Base-by-base conservation (phyloP, 169 alveolate genomes). In the Cryptosporidium tyzzeri region DNA sequence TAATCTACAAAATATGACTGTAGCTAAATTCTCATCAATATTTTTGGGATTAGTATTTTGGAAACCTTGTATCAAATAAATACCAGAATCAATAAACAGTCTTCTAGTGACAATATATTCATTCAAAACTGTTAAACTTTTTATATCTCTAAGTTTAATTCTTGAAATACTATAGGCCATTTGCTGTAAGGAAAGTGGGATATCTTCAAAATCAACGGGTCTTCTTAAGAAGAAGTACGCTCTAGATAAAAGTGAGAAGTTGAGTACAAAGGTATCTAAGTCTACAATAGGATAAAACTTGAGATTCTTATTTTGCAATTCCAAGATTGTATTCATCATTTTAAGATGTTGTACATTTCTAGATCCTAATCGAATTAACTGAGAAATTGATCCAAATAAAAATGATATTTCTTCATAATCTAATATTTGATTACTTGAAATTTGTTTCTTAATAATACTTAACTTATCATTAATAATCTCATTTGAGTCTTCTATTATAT, bases 61-160 rank as follows among this genome's bases (percentile, higher is more conserved):
- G 71, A 26, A 62, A 8, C 89, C 89, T 31, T 80, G 89, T 9
- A 45, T 45, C 41, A 62, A 18, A 48, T 62, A 67, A n/a, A 62
- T 29, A 2, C 89, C 89, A 16, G 73, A 62, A 33, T 65, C 75
- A 6, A 53, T 44, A 12, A 80, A 45, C 18, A 80, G 55, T 16
- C 62, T 59, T 39, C 80, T 80, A 10, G 75, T 62, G 39, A 80
- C 21, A 45, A 80, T 44, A 18, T 62, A 80, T 48, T 80, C 89
- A 50, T 59, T 62, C 59, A 59, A 26, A 37, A 62, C 67, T 37
- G 35, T 8, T 5, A 62, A 33, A 23, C 29, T 80, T n/a, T 61
- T 80, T 14, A 80, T 48, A 26, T 80, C 68, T 23, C 59, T 37
- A 10, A 80, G 18, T 1, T 65, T 65, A 16, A 67, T 59, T 12